Evolutionary conservation across 2,329 filamentous ascomycete species (phyloP), one percentile per base, ranked within the genome.

Genomic region (Aspergillus sp.): DNA sequence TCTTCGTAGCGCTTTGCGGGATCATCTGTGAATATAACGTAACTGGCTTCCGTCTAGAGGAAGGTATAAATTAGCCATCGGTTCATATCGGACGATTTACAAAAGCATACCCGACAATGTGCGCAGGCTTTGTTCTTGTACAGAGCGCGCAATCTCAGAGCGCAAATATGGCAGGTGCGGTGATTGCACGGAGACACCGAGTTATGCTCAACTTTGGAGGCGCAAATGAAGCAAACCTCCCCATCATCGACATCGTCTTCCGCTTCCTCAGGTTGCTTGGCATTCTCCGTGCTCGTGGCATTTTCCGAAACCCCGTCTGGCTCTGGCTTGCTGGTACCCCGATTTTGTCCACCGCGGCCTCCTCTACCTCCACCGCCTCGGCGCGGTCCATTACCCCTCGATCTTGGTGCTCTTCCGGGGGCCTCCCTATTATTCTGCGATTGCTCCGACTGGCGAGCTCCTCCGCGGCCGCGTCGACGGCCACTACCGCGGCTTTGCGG

Each of bases 101-200:
- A 4, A 7, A 50, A 7, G 3, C 34, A 80, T 82, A 93, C 90
- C 70, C 95, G 83, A 73, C 95, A 99, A 75, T 98, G 93, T n/a
- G 93, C 90, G 76, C 95, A 99, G 63, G 93, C 90, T 75, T 96
- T 96, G 59, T 88, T 96, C 80, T 97, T 98, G 78, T 98, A 99
- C 45, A 99, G 79, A 1, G 93, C 95, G 66, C 95, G 86, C 85
- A 98, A 86, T 59, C 95, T 86, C 66, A 99, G 79, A 9, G 92
- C 89, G 75, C 95, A 99, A 64, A 98, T 96, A 77, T 99, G 95
- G 73, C 95, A 99, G 49, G 93, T 97, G 57, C 90, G 85, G 77
- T 99, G 95, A 75, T 97, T 98, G 77, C 95, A 99, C 19, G 95
- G 93, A 33, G 93, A 87, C 63, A 99, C 86, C 9, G 93, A 89